These are phyloP conservation scores for Theobroma cacao DNA, from an alignment of 345 rosid species.

Conservation along the genomic window DNA sequence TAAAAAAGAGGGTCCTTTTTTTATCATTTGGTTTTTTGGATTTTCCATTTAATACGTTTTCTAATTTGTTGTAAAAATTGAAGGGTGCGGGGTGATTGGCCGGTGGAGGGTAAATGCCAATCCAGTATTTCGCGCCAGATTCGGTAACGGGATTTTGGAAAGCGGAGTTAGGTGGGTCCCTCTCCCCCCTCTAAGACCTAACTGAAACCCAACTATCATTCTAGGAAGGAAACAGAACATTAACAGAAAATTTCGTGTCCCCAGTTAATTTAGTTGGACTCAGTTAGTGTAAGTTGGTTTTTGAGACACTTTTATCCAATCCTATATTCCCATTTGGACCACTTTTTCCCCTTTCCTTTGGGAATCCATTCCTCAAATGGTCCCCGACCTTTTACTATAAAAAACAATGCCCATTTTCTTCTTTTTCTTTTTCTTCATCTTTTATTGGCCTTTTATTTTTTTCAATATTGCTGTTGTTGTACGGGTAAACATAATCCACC, in stretches of 20 bases:
- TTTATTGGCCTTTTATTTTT: no score
- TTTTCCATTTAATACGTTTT: background rate
- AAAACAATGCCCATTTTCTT: background rate
- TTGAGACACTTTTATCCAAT: background rate
- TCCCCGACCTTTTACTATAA: background rate
- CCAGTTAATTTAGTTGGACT: background rate
- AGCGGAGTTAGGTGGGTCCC: background rate
- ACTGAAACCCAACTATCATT: background rate
- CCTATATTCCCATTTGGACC: background rate
- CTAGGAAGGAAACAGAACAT: background rate
- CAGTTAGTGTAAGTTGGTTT: background rate
- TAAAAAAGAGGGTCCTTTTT: background rate
- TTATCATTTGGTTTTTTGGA: no score
- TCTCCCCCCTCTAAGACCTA: background rate
- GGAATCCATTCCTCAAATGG: background rate
- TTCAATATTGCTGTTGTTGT: no score
- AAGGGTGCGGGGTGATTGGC: background rate
- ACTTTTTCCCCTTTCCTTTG: background rate
- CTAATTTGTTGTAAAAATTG: background rate
- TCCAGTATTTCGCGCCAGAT: constrained; percentile 11
- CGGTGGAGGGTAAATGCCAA: background rate
- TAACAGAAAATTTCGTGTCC: background rate
- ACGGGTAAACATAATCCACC: background rate
- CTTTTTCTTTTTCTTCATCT: background rate
- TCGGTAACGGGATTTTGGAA: background rate